These are phyloP conservation scores for Saccharomyces pastorianus DNA, from an alignment of 1,139 yeast genomes.

Conservation along the genomic window DNA sequence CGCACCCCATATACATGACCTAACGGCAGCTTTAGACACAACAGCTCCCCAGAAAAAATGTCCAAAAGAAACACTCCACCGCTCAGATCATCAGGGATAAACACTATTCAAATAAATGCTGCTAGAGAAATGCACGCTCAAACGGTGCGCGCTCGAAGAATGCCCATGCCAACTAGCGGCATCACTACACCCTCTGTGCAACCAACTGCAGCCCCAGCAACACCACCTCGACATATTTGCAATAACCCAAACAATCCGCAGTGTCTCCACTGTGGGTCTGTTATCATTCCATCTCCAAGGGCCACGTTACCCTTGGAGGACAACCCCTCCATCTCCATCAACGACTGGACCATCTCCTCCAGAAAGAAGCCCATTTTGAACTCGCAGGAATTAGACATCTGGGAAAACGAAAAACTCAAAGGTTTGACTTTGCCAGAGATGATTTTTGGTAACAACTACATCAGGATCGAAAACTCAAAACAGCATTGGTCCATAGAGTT, in stretches of 20 bases:
- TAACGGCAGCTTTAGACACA: neutral
- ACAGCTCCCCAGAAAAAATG: constrained; percentile 3
- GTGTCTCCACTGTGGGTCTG: constrained; percentile 59
- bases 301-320: constrained; percentile 56
- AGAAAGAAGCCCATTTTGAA: constrained; percentile 69
- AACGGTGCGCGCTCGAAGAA: constrained; percentile 29
- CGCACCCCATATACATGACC: neutral
- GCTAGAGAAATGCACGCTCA: constrained; percentile 56
- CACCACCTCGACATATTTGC: constrained; percentile 20
- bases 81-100: constrained; percentile 34
- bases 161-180: constrained; percentile 7
- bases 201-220: constrained; percentile 21
- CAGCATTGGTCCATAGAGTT: constrained; percentile 48
- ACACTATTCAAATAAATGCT: constrained; percentile 48
- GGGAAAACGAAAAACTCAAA: constrained; percentile 40
- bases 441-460: constrained; percentile 87
- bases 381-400: constrained; percentile 62
- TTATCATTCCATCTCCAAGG: constrained; percentile 65
- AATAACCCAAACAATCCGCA: constrained; percentile 35
- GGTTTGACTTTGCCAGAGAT: constrained; percentile 90
- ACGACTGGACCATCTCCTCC: constrained; percentile 72
- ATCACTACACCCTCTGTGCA: neutral
- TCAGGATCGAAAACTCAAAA: constrained; percentile 40
- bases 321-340: constrained; percentile 55
- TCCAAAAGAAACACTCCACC: neutral